Evolutionary conservation across 352 stramenopile species (phyloP).

Genomic region (Globisporangium megalacanthum): DNA sequence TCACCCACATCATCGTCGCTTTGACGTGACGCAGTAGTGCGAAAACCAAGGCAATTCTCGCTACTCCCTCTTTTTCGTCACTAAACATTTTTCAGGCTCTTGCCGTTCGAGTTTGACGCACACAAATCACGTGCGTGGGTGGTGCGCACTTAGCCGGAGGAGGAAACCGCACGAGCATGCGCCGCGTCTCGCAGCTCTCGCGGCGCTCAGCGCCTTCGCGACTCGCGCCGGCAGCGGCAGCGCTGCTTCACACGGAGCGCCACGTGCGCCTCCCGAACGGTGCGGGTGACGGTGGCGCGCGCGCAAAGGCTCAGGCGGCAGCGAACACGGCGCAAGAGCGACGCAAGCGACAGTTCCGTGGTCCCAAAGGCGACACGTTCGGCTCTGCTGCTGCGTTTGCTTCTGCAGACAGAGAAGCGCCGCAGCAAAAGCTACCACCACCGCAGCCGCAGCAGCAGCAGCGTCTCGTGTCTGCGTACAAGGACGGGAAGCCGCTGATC

Average conservation of each 20-base stretch:
- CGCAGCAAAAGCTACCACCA: no score
- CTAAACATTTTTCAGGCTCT: background rate
- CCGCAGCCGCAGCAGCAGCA: constrained; percentile 14
- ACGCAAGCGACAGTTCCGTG: constrained; percentile 16
- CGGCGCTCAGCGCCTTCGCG: constrained; percentile 8
- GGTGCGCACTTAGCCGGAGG: background rate
- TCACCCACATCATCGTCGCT: no score
- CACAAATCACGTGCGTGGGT: background rate
- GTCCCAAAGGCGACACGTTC: constrained; percentile 9
- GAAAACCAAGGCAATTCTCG: no score
- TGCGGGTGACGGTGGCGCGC: background rate
- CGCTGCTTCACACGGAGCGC: constrained; percentile 15
- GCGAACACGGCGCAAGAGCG: constrained; percentile 6
- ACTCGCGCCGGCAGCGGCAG: background rate
- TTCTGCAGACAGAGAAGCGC: constrained; percentile 17
- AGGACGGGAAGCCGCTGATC: constrained; percentile 82
- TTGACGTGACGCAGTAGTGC: no score
- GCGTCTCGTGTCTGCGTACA: constrained; percentile 47
- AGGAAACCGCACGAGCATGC: background rate
- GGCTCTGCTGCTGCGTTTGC: background rate
- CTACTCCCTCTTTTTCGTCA: background rate
- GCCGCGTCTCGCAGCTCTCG: constrained; percentile 12
- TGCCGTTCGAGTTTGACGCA: background rate
- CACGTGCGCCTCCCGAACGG: constrained; percentile 10
- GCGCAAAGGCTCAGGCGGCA: background rate